These are phyloP conservation scores for Gyromitra esculenta DNA, from an alignment of 2,329 filamentous ascomycete species.

Conservation along the genomic window DNA sequence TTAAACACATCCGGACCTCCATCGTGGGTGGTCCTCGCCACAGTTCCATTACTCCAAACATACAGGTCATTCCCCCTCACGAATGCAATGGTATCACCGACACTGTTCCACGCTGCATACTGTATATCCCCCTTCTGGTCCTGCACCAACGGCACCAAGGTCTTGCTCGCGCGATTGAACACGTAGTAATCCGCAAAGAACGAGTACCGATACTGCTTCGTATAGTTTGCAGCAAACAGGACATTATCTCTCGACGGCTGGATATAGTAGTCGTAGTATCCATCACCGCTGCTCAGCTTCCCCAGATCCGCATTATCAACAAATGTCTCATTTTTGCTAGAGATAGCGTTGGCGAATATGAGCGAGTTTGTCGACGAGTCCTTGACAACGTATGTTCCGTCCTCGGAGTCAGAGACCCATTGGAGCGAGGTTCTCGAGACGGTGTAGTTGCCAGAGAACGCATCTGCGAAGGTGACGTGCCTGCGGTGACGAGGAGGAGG, in stretches of 20 bases:
- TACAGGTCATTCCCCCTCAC: slow-evolving; percentile 74
- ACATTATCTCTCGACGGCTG: slow-evolving; percentile 69
- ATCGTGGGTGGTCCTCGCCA: slow-evolving; percentile 69
- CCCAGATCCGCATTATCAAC: slow-evolving; percentile 67
- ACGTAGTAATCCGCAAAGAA: slow-evolving; percentile 75
- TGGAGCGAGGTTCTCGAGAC: slow-evolving; percentile 53
- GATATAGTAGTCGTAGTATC: slow-evolving; percentile 70
- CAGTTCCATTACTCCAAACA: slow-evolving; percentile 67
- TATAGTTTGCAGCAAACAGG: slow-evolving; percentile 72
- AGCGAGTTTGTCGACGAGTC: slow-evolving; percentile 59
- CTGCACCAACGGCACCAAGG: slow-evolving; percentile 67
- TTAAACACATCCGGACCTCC: slow-evolving; percentile 72
- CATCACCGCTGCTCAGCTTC: slow-evolving; percentile 60
- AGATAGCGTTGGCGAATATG: slow-evolving; percentile 71
- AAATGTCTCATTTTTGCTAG: slow-evolving; percentile 68
- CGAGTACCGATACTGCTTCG: slow-evolving; percentile 74
- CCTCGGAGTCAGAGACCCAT: slow-evolving; percentile 43
- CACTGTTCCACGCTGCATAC: slow-evolving; percentile 71
- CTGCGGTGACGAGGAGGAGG: slow-evolving; percentile 28
- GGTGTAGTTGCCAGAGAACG: slow-evolving; percentile 54
- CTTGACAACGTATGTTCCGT: slow-evolving; percentile 51
- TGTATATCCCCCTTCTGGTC: slow-evolving; percentile 73
- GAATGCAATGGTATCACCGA: slow-evolving; percentile 71
- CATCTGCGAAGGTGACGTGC: slow-evolving; percentile 56
- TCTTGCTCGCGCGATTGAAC: slow-evolving; percentile 69